Conservation (phyloP, 2,329 filamentous ascomycete genomes). For the Stagonosporopsis rhizophila region DNA sequence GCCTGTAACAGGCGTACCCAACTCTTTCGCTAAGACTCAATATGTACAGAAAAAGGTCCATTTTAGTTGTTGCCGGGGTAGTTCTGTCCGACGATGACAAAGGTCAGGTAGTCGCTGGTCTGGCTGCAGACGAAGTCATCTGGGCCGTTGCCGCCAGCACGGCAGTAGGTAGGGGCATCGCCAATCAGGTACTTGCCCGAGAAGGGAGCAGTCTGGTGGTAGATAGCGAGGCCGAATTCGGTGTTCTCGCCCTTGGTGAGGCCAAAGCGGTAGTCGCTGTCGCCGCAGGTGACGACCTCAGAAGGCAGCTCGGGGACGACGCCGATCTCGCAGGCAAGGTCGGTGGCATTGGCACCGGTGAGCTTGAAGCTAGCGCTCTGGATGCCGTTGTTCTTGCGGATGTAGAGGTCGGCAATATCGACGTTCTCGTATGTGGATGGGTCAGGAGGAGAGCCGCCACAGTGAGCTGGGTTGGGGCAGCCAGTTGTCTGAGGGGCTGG, state of each 20-base stretch:
- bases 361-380: conserved; percentile 31
- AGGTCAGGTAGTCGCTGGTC: conserved; percentile 12
- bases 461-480: conserved; percentile 35
- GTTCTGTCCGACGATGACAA: conserved; percentile 21
- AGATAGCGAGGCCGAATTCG: conserved; percentile 22
- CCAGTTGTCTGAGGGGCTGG: conserved; percentile 28
- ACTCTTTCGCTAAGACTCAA: conserved; percentile 9
- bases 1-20: not conserved
- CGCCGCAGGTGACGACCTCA: conserved; percentile 23
- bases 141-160: conserved; percentile 26
- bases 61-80: not conserved
- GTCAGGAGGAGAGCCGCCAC: conserved; percentile 15
- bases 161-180: conserved; percentile 28
- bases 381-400: conserved; percentile 31
- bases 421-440: conserved; percentile 29
- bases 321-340: conserved; percentile 21
- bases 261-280: conserved; percentile 28
- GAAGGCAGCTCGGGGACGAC: conserved; percentile 23
- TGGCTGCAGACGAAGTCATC: conserved; percentile 31
- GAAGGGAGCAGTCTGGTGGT: conserved; percentile 23
- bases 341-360: conserved; percentile 23
- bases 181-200: conserved; percentile 22
- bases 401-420: conserved; percentile 26
- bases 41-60: conserved; percentile 7
- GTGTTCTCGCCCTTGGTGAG: conserved; percentile 13